Base-by-base conservation (phyloP, 1,284 basidiomycete genomes). In the Ganoderma resinaceum region DNA sequence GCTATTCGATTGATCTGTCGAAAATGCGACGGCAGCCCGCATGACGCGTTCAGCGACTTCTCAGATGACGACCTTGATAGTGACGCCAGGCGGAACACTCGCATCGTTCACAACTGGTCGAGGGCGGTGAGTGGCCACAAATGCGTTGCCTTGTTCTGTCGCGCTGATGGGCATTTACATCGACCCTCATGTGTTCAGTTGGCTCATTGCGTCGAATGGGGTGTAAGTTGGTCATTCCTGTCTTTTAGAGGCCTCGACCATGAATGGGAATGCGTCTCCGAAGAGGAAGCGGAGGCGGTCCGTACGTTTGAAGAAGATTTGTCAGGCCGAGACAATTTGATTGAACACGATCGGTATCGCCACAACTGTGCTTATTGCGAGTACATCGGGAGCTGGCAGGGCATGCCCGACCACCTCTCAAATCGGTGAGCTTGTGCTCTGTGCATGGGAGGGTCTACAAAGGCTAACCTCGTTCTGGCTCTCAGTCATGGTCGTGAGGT, bases 351-450 rank as follows among this genome's bases (percentile, higher is more conserved):
- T 33, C 52, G 26, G 16, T 55, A 31, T 33, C 52, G 26, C 11
- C 52, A 55, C 16, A 55, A 55, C 52, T 55, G 52, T 20, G 26
- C 29, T 33, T 55, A 55, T 31, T 55, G 52, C 52, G 52, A 55
- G 26, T 55, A 55, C 29, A 29, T 31, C 52, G 52, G 52, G 29
- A 55, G 52, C 29, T 33, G 52, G 29, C 29, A 55, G 16, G 23
- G 26, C 14, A 55, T 55, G 29, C 52, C 52, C 26, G 29, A 33
- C 29, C 52, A 55, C 18, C 31, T 55, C 16, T 31, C 14, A 29
- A 55, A 31, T 7, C 52, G 52, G 52, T 33, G 52, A 55, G 52
- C 18, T 3, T 55, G 12, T 29, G 5, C 9, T 31, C 8, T 55
- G 16, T 16, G 29, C 14, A 49, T n/a, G 26, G n/a, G 6, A 11